Evolutionary conservation across 805 yeast genomes (phyloP).

Genomic region (Blastobotrys robertii): DNA sequence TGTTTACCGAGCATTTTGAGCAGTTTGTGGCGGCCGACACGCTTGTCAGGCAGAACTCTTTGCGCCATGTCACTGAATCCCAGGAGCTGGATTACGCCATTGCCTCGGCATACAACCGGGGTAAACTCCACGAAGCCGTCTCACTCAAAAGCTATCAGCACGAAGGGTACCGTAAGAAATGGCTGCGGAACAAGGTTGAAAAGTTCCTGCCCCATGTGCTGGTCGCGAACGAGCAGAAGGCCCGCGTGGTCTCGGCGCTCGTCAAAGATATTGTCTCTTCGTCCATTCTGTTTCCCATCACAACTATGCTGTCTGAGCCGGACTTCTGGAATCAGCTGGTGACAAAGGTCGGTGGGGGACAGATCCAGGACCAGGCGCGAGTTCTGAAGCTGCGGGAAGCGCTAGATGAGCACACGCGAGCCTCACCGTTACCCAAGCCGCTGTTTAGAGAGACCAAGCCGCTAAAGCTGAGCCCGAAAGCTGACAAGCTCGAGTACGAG

Average conservation of each 20-base stretch:
- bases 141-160: slow-evolving; percentile 29
- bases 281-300: slow-evolving; percentile 44
- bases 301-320: slow-evolving; percentile 50
- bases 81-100: slow-evolving; percentile 33
- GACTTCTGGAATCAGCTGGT: slow-evolving; percentile 68
- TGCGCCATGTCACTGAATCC: slow-evolving; percentile 21
- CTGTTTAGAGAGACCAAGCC: slow-evolving; percentile 1
- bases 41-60: slow-evolving; percentile 19
- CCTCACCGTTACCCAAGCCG: neutral
- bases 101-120: slow-evolving; percentile 34
- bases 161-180: slow-evolving; percentile 36
- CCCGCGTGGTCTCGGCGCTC: slow-evolving; percentile 40
- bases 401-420: slow-evolving; percentile 46
- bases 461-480: slow-evolving; percentile 30
- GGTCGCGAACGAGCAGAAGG: slow-evolving; percentile 34
- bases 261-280: slow-evolving; percentile 55
- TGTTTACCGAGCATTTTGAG: slow-evolving; percentile 54
- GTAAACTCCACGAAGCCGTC: slow-evolving; percentile 46
- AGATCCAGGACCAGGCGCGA: slow-evolving; percentile 63
- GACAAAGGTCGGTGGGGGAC: slow-evolving; percentile 48
- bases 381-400: slow-evolving; percentile 64
- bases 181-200: slow-evolving; percentile 37
- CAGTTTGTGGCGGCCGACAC: slow-evolving; percentile 38
- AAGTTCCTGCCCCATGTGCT: slow-evolving; percentile 42
- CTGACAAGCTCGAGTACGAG: slow-evolving; percentile 34